Evolutionary conservation across 805 yeast genomes (phyloP).

Genomic region (Millerozyma miso): DNA sequence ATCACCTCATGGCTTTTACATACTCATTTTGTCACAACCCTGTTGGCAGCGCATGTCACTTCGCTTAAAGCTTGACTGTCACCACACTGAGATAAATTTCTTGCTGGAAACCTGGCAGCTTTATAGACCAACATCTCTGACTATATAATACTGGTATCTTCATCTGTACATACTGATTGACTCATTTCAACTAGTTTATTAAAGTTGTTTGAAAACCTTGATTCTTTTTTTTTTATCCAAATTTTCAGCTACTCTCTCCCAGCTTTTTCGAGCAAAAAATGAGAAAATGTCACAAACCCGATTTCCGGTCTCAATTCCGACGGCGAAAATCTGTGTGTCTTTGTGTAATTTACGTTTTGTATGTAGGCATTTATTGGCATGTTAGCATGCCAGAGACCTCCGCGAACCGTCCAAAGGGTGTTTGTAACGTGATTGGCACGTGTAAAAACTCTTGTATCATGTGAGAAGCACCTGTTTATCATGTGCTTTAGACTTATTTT

Average conservation of each 20-base stretch:
- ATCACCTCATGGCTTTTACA: too few species aligned
- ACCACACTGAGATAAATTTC: too few species aligned
- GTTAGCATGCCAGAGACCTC: neutral
- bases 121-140: neutral
- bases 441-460: too few species aligned
- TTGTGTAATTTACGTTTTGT: neutral
- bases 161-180: conserved; percentile 5
- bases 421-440: neutral
- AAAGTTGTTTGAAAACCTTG: neutral
- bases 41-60: too few species aligned
- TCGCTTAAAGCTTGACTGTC: too few species aligned
- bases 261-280: neutral
- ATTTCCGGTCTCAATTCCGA: neutral
- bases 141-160: neutral
- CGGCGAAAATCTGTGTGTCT: neutral
- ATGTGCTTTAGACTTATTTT: too few species aligned
- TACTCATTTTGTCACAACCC: too few species aligned
- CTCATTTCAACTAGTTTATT: conserved; percentile 3
- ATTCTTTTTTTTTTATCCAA: neutral
- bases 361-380: neutral
- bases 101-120: neutral
- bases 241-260: neutral
- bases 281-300: neutral
- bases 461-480: too few species aligned
- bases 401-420: neutral